A percentile compares a stretch with the other conserved stretches of the same genome.
Conservation (phyloP, 1,284 basidiomycete genomes). For the Apiotrichum siamense region DNA sequence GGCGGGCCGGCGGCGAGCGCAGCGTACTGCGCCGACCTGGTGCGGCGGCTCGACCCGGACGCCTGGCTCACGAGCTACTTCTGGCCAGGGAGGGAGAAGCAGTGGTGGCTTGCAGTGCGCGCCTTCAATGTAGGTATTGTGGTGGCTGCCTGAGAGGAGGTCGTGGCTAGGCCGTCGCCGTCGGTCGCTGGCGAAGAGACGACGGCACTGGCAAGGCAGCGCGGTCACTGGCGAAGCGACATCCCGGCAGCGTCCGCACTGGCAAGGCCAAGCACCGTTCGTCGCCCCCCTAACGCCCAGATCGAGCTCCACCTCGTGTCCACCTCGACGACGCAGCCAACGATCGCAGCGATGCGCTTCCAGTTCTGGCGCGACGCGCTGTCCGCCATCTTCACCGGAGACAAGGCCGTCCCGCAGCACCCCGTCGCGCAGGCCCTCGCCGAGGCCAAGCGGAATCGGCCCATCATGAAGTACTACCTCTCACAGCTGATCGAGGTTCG, state of each 20-base stretch:
- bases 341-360: slow-evolving; percentile 79
- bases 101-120: slow-evolving; percentile 71
- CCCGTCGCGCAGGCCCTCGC: slow-evolving; percentile 72
- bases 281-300: slow-evolving; percentile 47
- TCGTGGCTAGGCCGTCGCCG: neutral
- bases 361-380: slow-evolving; percentile 90
- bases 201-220: too few relatives aligned
- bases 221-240: too few relatives aligned
- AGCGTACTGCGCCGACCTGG: slow-evolving; percentile 45
- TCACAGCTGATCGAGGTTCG: slow-evolving; percentile 79
- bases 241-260: too few relatives aligned
- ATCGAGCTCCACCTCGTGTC: slow-evolving; percentile 75
- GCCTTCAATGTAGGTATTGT: slow-evolving; percentile 72
- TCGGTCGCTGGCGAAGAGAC: neutral
- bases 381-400: slow-evolving; percentile 53
- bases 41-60: slow-evolving; percentile 52
- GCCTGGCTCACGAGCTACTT: slow-evolving; percentile 70
- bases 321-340: slow-evolving; percentile 69
- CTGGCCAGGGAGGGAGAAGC: slow-evolving; percentile 61
- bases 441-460: slow-evolving; percentile 53
- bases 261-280: too few relatives aligned
- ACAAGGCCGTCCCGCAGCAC: slow-evolving; percentile 56
- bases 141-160: neutral
- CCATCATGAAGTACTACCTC: slow-evolving; percentile 60
- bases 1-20: slow-evolving; percentile 38